Evolutionary conservation across 129 eudicot genomes (phyloP).

Genomic region (Dittrichia graveolens): DNA sequence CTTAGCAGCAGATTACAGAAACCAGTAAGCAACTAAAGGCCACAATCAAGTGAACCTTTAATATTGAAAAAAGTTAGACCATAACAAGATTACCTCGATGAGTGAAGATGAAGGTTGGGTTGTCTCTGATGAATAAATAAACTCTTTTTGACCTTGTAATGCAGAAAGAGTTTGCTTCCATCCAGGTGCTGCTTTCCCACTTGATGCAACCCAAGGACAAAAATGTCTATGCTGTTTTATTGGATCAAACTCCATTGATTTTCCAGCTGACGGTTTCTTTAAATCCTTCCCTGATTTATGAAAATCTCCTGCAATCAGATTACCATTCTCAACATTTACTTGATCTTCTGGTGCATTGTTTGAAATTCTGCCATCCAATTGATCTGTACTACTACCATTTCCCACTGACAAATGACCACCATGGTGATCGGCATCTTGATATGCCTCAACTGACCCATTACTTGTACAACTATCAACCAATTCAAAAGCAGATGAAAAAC

Average conservation of each 20-base stretch:
- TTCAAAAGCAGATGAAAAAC: conserved; percentile 47
- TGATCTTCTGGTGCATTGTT: conserved; percentile 23
- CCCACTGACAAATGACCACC: no score
- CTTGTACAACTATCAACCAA: conserved; percentile 27
- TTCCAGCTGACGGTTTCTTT: conserved; percentile 26
- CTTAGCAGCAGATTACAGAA: background rate
- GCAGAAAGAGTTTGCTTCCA: conserved; percentile 84
- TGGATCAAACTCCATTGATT: conserved; percentile 70
- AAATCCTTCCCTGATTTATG: conserved; percentile 35
- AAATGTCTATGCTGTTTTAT: conserved; percentile 90
- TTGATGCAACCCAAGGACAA: conserved; percentile 87
- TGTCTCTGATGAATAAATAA: conserved; percentile 39
- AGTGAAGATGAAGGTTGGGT: conserved; percentile 60
- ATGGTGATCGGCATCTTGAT: background rate
- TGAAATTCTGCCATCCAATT: conserved; percentile 15
- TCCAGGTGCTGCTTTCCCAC: conserved; percentile 62
- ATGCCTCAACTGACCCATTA: conserved; percentile 26
- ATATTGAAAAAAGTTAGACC: background rate
- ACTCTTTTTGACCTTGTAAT: conserved; percentile 62
- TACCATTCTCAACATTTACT: conserved; percentile 16
- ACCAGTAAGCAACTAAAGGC: background rate
- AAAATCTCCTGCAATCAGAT: conserved; percentile 30
- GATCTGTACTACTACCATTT: conserved; percentile 29
- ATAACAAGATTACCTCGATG: conserved; percentile 58
- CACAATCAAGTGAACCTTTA: no score